Conservation (phyloP, 1,139 yeast genomes). For the Geotrichum macrosporum region DNA sequence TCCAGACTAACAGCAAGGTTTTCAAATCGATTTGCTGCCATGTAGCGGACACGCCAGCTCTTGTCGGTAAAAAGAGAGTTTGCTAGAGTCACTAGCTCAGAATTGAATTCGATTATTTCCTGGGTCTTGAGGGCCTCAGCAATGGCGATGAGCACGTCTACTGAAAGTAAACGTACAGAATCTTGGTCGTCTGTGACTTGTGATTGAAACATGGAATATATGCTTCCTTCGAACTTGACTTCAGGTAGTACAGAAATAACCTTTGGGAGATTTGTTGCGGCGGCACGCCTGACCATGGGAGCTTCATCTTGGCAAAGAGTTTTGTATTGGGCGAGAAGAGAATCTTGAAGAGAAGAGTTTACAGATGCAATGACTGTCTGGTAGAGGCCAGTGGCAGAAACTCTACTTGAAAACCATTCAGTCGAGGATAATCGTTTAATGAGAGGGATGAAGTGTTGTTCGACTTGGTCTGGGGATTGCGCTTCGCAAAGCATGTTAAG, state of each 20-base stretch:
- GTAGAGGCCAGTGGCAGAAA: constrained; percentile 87
- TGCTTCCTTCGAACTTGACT: constrained; percentile 34
- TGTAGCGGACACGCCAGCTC: constrained; percentile 97
- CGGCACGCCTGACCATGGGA: constrained; percentile 97
- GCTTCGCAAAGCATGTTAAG: constrained; percentile 64
- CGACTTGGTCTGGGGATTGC: constrained; percentile 63
- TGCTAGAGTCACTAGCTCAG: constrained; percentile 39
- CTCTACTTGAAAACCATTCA: constrained; percentile 91
- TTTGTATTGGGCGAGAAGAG: constrained; percentile 60
- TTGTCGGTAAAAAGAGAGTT: constrained; percentile 75
- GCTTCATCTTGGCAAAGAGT: constrained; percentile 83
- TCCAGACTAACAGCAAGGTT: constrained; percentile 64
- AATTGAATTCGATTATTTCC: constrained; percentile 30
- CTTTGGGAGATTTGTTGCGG: constrained; percentile 77
- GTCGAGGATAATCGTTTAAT: constrained; percentile 75
- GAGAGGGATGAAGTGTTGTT: constrained; percentile 64
- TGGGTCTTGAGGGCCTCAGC: constrained; percentile 37
- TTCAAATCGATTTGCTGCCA: constrained; percentile 90
- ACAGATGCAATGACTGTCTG: constrained; percentile 65
- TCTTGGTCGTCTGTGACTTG: constrained; percentile 87
- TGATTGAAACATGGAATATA: constrained; percentile 75
- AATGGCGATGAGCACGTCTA: constrained; percentile 69
- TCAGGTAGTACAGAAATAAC: constrained; percentile 56
- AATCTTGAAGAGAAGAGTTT: constrained; percentile 39
- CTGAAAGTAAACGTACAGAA: constrained; percentile 84